Base-by-base conservation (phyloP, 2,329 filamentous ascomycete species). In the Calonectria leucothoes region DNA sequence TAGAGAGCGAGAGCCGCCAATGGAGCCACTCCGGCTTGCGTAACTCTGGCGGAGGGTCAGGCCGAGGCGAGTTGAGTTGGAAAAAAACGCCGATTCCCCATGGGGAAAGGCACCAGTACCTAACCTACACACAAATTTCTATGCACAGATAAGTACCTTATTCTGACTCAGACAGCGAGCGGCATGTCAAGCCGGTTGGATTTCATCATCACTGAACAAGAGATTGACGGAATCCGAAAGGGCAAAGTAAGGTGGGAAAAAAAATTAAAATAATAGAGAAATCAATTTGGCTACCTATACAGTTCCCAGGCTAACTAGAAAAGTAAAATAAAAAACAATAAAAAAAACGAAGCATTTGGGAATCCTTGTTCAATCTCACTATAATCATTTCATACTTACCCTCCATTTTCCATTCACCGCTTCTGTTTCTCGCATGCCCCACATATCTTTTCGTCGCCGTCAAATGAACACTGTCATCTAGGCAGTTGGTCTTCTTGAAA, bases 281-380 rank as follows among this genome's bases (percentile, higher is more conserved):
- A 61, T 61, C 55, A 37, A 61, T 61, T 61, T 39, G 55, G 55
- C 55, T 61, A 61, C 55, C 55, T 61, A 61, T 61, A 33, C 55
- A 61, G 27, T 61, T 61, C 55, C 55, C 55, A 39, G 35, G 55
- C 55, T 61, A 35, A 61, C 35, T 61, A 61, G 15, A 55, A n/a
- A 11, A n/a, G 27, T 12, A n/a, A 55, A 7, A 29, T 33, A n/a
- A 55, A 55, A 33, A n/a, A 55, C 20, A 37, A 39, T 15, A 31
- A 52, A 52, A 52, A 29, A 52, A 31, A 27, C 10, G 8, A 25
- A 49, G 25, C 6, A 45, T 55, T 25, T 17, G 35, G 6, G 25
- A 23, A 23, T 61, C n/a, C 12, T 27, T 23, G 4, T 15, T 27
- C n/a, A 33, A 61, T 23, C 25, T 39, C 55, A 39, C 55, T 15